phyloP scores from a whole-genome alignment of 2,329 filamentous ascomycete genomes.

The Plectosphaerella plurivora region DNA sequence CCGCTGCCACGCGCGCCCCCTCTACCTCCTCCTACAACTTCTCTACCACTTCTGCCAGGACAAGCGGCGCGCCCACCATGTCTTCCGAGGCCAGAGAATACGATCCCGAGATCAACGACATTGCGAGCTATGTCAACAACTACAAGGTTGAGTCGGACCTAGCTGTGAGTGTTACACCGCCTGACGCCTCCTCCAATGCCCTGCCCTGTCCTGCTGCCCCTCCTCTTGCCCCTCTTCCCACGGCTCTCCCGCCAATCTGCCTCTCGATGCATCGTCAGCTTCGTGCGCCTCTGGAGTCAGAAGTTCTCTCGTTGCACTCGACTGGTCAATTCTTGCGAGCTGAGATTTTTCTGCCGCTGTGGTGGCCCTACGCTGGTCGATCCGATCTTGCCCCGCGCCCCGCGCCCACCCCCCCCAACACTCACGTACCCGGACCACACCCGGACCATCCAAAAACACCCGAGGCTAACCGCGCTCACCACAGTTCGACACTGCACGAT shows the following conservation, averaged over 20 bases:
- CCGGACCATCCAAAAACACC: constrained; percentile 5
- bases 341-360: constrained; percentile 10
- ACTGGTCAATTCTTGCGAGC: not conserved
- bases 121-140: constrained; percentile 91
- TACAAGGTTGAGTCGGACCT: constrained; percentile 87
- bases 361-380: not conserved
- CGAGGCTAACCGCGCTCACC: constrained; percentile 20
- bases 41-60: constrained; percentile 43
- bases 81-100: constrained; percentile 58
- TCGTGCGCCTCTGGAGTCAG: no score
- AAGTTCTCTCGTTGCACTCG: no score
- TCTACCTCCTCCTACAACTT: constrained; percentile 37
- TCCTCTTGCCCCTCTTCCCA: not conserved
- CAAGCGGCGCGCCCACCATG: constrained; percentile 45
- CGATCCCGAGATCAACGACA: constrained; percentile 91
- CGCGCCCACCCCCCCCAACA: not conserved
- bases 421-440: not conserved
- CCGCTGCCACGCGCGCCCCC: constrained; percentile 23
- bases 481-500: constrained; percentile 91
- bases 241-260: not conserved
- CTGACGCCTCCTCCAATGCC: not conserved
- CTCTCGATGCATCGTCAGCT: not conserved
- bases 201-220: not conserved
- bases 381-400: not conserved
- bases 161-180: constrained; percentile 63